A percentile compares a stretch with the other conserved stretches of the same genome.
phyloP scores from a whole-genome alignment of 208 protist species.

The Acanthamoeba castellanii region DNA sequence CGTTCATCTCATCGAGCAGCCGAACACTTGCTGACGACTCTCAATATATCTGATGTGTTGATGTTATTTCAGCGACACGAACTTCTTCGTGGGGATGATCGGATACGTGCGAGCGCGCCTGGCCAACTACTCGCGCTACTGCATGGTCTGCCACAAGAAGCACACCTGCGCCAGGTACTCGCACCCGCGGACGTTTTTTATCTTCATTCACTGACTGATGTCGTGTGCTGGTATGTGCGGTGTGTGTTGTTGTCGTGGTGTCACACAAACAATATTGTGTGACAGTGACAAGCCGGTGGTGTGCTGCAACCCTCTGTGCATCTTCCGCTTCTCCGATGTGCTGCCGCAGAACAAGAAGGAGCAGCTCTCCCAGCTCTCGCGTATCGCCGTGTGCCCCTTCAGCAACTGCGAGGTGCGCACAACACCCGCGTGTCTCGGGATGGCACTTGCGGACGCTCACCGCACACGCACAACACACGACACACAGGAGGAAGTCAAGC shows the following conservation, averaged over 20 bases:
- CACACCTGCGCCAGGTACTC: not conserved
- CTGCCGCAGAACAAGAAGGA: constrained; percentile 49
- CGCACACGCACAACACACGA: not conserved
- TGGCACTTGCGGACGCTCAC: not conserved
- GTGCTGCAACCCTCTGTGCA: constrained; percentile 46
- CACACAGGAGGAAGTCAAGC: not conserved
- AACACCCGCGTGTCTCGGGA: not conserved
- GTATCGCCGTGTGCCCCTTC: constrained; percentile 37
- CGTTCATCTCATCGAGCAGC: too few relatives aligned
- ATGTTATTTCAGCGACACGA: not conserved
- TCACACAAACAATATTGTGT: too few relatives aligned
- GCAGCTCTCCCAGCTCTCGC: not conserved
- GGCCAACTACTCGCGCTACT: constrained; percentile 49
- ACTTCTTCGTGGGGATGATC: constrained; percentile 58
- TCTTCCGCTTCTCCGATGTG: constrained; percentile 52
- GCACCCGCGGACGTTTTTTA: not conserved
- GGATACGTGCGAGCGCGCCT: constrained; percentile 26
- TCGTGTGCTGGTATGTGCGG: not conserved
- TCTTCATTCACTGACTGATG: not conserved
- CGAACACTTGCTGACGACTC: not conserved
- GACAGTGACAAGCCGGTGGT: constrained; percentile 27
- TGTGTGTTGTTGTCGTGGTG: not conserved
- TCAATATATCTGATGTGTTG: not conserved
- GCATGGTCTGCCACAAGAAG: constrained; percentile 65
- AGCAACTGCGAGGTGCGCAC: constrained; percentile 8